Evolutionary conservation across 768 basidiomycete species (phyloP), one percentile per base, ranked within the genome.

Genomic region (Artomyces pyxidatus): DNA sequence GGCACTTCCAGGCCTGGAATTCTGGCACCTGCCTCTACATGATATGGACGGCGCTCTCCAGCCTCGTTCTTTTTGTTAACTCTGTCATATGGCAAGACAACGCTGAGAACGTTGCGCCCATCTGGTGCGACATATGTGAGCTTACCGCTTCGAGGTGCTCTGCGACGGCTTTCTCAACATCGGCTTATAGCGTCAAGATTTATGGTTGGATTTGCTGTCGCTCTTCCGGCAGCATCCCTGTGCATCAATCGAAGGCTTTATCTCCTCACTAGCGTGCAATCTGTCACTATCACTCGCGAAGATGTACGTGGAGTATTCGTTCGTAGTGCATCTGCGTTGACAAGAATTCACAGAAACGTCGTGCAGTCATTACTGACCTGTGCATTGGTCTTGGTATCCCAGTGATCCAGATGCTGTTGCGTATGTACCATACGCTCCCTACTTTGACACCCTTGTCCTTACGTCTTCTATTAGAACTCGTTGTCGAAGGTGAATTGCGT

Each of bases 1-100:
- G 25, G 17, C n/a, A 22, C 25, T 32, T 3, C 19, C 12, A 4
- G 71, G 81, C 81, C 25, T 80, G 78, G 76, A 84, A 87, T 60
- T 72, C 78, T 8, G 86, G 84, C 23, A 88, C 87, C 11, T 80
- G 86, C 52, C 64, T 80, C 35, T 83, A 77, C 68, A 88, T 90
- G 68, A 50, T 69, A 28, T 90, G 87, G 88, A 71, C 73, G 6
- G 77, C 72, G 1, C 44, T 78, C 8, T 68, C 68, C 12, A 81
- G 80, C 60, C 72, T 89, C 38, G 73, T 73, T 44, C 64, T 71
- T 42, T 81, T 77, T 57, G 65, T 89, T 55, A 84, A 90, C 66
- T 73, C 80, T 3, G 66, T 88, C 35, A 59, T 89, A 11, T 92
- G 89, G 89, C 69, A 69, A 49, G 68, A 74, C 19, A 83, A 76